Evolutionary conservation across 768 basidiomycete species (phyloP).

Genomic region (Lentinula edodes): DNA sequence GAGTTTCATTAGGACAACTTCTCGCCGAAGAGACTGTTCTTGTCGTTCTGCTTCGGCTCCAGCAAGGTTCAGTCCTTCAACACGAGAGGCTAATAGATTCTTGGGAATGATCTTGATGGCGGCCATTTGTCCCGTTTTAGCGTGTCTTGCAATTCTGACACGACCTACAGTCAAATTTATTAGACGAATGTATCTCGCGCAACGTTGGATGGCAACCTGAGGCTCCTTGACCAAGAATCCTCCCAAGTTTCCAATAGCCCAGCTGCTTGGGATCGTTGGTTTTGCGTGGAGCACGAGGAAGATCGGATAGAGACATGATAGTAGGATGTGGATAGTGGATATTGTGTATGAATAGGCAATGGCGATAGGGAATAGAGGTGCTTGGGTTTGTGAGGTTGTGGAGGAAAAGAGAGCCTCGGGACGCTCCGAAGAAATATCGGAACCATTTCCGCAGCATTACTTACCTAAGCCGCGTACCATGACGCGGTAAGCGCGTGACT

Average conservation of each 20-base stretch:
- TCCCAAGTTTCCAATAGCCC: slow-evolving; percentile 79
- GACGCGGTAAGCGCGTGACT: background rate
- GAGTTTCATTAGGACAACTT: slow-evolving; percentile 97
- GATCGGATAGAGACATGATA: slow-evolving; percentile 19
- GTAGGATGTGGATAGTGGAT: slow-evolving; percentile 3
- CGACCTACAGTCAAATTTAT: slow-evolving; percentile 51
- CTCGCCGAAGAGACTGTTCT: slow-evolving; percentile 79
- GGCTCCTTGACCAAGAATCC: slow-evolving; percentile 77
- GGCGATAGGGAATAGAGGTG: background rate
- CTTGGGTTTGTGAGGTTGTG: background rate
- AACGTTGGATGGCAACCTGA: slow-evolving; percentile 44
- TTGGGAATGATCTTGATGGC: slow-evolving; percentile 95
- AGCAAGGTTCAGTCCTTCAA: slow-evolving; percentile 56
- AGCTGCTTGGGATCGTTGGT: slow-evolving; percentile 58
- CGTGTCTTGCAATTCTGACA: slow-evolving; percentile 84
- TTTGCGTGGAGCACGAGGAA: slow-evolving; percentile 19
- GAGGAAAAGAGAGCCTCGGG: background rate
- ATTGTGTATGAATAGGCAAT: slow-evolving; percentile 4
- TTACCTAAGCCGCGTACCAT: background rate
- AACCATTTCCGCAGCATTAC: background rate
- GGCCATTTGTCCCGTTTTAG: slow-evolving; percentile 83
- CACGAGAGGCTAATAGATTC: slow-evolving; percentile 56
- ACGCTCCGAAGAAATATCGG: background rate
- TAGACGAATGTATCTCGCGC: background rate
- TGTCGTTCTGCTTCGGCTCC: slow-evolving; percentile 73